These are phyloP conservation scores for Raddia guianensis DNA, from an alignment of 176 grass and related monocot genomes.

Conservation along the genomic window DNA sequence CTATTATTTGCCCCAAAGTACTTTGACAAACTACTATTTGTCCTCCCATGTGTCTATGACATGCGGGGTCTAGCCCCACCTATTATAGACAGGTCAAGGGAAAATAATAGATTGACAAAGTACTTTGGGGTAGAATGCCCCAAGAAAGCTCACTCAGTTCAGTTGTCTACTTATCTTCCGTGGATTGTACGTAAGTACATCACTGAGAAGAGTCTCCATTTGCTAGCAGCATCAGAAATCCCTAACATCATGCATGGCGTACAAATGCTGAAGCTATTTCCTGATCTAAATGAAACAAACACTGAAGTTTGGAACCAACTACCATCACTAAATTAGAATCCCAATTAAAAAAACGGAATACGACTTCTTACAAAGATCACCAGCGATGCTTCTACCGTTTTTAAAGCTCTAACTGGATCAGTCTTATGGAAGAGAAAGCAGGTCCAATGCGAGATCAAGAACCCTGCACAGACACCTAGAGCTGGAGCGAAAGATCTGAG, in stretches of 20 bases:
- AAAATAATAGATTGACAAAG: too few species aligned
- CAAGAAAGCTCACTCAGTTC: too few species aligned
- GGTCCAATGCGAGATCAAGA: not conserved
- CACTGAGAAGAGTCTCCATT: not conserved
- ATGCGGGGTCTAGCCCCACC: too few species aligned
- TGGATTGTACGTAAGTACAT: too few species aligned
- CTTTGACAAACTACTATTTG: too few species aligned
- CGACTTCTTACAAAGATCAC: not conserved
- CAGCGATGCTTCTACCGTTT: not conserved
- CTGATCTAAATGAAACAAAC: not conserved
- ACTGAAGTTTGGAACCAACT: not conserved
- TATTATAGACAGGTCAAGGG: too few species aligned
- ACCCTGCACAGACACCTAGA: constrained; percentile 12
- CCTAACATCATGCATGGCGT: not conserved
- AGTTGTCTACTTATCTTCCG: not conserved
- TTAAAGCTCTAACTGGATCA: not conserved
- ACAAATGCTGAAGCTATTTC: not conserved
- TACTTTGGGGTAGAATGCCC: too few species aligned
- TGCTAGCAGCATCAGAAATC: not conserved
- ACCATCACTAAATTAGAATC: not conserved
- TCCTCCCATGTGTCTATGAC: too few species aligned
- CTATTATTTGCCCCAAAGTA: too few species aligned
- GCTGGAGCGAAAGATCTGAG: not conserved
- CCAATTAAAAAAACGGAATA: not conserved
- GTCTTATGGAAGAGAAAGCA: not conserved